Percentiles rank a stretch among this genome's conserved stretches.
These are phyloP conservation scores for Candida parachauliodes DNA, from an alignment of 805 yeast species.

Conservation along the genomic window DNA sequence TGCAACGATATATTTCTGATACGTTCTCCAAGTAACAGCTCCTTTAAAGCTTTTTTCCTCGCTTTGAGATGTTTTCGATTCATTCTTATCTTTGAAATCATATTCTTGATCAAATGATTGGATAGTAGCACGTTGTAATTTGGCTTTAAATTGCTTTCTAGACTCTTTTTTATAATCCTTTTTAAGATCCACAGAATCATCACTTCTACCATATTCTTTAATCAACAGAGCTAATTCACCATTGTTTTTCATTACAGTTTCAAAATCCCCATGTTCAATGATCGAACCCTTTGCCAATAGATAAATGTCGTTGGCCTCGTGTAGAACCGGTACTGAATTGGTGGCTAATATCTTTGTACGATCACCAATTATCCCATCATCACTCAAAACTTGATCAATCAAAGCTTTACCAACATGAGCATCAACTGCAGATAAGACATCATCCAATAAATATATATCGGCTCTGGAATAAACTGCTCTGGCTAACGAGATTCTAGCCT, in stretches of 20 bases:
- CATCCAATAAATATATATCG: constrained; percentile 37
- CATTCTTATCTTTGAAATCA: constrained; percentile 11
- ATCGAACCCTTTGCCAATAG: constrained; percentile 27
- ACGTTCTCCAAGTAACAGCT: constrained; percentile 25
- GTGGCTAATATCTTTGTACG: constrained; percentile 38
- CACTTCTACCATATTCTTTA: constrained; percentile 26
- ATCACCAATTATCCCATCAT: constrained; percentile 27
- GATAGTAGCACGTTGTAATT: constrained; percentile 7
- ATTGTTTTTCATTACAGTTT: constrained; percentile 37
- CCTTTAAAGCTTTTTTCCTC: constrained; percentile 29
- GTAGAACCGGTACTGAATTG: constrained; percentile 34
- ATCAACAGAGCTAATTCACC: constrained; percentile 32
- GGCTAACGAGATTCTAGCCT: constrained; percentile 39
- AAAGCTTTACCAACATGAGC: constrained; percentile 40
- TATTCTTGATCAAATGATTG: constrained; percentile 5
- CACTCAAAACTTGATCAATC: constrained; percentile 27
- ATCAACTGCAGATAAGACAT: constrained; percentile 40
- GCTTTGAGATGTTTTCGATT: constrained; percentile 16
- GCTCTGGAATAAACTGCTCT: constrained; percentile 41
- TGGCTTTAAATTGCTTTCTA: constrained; percentile 26
- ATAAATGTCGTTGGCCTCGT: constrained; percentile 30
- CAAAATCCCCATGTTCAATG: constrained; percentile 42
- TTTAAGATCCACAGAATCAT: constrained; percentile 11
- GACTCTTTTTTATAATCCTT: constrained; percentile 7
- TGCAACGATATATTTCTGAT: constrained; percentile 27